Evolutionary conservation across 2,329 filamentous ascomycete species (phyloP).

Genomic region (Plectosphaerella sp.): DNA sequence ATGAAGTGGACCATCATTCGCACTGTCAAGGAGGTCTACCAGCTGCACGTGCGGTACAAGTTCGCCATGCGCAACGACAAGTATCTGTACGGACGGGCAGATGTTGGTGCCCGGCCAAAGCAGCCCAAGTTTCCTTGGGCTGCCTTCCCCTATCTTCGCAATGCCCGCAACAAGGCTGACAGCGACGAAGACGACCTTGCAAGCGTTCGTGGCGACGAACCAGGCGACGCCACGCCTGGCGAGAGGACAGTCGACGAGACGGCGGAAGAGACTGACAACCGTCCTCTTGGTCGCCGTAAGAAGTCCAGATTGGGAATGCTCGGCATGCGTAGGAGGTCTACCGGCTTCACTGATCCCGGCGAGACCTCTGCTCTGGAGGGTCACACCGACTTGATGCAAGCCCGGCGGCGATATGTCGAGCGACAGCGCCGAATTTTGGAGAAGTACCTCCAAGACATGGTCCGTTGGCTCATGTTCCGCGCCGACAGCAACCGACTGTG

Average conservation of each 20-base stretch:
- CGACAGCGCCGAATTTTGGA: conserved; percentile 82
- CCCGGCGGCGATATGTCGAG: conserved; percentile 64
- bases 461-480: conserved; percentile 93
- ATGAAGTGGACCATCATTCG: conserved; percentile 96
- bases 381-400: conserved; percentile 34
- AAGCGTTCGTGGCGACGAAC: conserved; percentile 31
- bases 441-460: conserved; percentile 87
- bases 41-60: conserved; percentile 91
- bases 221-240: conserved; percentile 35
- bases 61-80: conserved; percentile 79
- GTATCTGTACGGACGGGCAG: conserved; percentile 65
- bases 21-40: conserved; percentile 83
- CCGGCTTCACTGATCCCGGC: conserved; percentile 40
- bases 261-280: conserved; percentile 27
- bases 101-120: conserved; percentile 64
- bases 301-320: conserved; percentile 51
- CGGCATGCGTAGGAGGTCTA: conserved; percentile 49
- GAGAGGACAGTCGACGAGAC: conserved; percentile 29
- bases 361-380: conserved; percentile 35
- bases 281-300: conserved; percentile 30
- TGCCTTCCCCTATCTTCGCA: conserved; percentile 84
- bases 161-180: conserved; percentile 74
- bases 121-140: conserved; percentile 87
- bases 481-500: conserved; percentile 93
- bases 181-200: conserved; percentile 67